Percentiles rank a stretch among this genome's conserved stretches.
Conservation (phyloP, 1,284 basidiomycete species). For the Flammula alnicola region DNA sequence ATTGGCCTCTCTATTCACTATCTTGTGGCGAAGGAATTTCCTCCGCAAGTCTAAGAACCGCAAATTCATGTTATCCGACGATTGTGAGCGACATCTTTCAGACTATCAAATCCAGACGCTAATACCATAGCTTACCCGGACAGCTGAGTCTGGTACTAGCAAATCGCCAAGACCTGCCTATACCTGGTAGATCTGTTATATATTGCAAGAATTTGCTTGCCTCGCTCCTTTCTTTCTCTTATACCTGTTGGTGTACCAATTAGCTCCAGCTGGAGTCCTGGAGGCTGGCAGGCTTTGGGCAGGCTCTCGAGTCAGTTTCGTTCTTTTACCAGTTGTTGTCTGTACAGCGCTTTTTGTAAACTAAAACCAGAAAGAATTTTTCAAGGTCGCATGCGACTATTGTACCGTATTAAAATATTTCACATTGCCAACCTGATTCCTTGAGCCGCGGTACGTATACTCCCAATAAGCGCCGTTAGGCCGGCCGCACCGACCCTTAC, state of each 20-base stretch:
- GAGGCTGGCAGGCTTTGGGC: too few species aligned
- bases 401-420: too few species aligned
- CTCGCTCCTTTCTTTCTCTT: neutral
- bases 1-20: conserved; percentile 9
- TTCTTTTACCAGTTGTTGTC: too few species aligned
- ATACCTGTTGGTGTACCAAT: neutral
- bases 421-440: too few species aligned
- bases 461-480: too few species aligned
- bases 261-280: too few species aligned
- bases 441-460: too few species aligned
- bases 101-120: neutral
- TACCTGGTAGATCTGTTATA: conserved; percentile 8
- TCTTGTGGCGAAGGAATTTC: conserved; percentile 17
- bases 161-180: conserved; percentile 7
- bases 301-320: too few species aligned
- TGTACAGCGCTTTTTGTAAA: too few species aligned
- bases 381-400: too few species aligned
- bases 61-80: conserved; percentile 9
- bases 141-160: conserved; percentile 7
- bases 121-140: neutral
- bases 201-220: neutral
- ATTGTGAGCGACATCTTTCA: conserved; percentile 1
- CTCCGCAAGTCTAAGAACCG: conserved; percentile 2
- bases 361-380: too few species aligned
- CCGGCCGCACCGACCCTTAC: too few species aligned